Evolutionary conservation across 768 basidiomycete genomes (phyloP).

Genomic region (Nevesoporus exiguus): DNA sequence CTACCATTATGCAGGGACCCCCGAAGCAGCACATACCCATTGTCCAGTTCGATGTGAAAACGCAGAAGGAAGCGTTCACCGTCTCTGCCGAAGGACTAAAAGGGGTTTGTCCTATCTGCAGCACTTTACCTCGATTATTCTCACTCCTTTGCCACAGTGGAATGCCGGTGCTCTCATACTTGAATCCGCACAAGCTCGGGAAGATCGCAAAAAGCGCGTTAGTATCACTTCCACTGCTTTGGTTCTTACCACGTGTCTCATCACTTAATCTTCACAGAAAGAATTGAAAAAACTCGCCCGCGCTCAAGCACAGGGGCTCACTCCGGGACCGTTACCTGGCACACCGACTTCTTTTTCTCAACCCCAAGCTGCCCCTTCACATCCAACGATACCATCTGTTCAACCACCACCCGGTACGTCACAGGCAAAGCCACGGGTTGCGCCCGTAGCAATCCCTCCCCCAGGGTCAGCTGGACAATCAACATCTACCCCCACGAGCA

Average conservation of each 20-base stretch:
- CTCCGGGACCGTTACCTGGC: constrained; percentile 18
- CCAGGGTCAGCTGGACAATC: constrained; percentile 24
- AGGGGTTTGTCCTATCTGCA: constrained; percentile 49
- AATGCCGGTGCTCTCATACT: constrained; percentile 57
- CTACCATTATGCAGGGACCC: constrained; percentile 60
- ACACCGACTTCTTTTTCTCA: constrained; percentile 33
- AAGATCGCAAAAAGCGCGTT: constrained; percentile 76
- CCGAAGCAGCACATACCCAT: constrained; percentile 69
- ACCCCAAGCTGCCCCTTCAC: constrained; percentile 29
- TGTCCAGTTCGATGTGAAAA: constrained; percentile 57
- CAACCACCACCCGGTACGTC: constrained; percentile 22
- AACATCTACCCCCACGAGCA: constrained; percentile 33
- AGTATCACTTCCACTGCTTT: constrained; percentile 28
- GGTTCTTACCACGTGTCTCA: constrained; percentile 13
- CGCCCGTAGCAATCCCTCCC: constrained; percentile 33
- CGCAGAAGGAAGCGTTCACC: constrained; percentile 69
- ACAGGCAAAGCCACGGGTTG: constrained; percentile 29
- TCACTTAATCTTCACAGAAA: constrained; percentile 44
- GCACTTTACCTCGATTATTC: background rate
- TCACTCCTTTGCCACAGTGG: constrained; percentile 47
- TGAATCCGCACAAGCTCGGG: constrained; percentile 71
- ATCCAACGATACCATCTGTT: constrained; percentile 20
- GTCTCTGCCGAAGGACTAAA: constrained; percentile 71
- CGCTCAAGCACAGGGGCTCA: constrained; percentile 38
- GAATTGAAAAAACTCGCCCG: constrained; percentile 69